phyloP scores from a whole-genome alignment of 768 basidiomycete genomes.

The Agrocybe pediades region DNA sequence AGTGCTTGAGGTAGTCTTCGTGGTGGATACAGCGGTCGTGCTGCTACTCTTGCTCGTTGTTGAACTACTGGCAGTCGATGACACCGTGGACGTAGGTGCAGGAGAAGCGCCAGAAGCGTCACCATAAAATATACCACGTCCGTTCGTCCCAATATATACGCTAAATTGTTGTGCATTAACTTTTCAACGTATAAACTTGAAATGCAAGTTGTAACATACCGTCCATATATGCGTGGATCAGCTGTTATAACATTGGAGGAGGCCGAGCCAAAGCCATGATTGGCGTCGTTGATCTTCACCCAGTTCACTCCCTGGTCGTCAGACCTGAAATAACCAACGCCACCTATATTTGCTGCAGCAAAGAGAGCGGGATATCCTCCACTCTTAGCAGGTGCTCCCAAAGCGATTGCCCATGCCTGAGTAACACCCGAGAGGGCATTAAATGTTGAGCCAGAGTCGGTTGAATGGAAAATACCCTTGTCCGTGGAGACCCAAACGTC shows the following conservation, averaged over 20 bases:
- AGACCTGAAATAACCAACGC: slow-evolving; percentile 54
- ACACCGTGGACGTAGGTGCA: slow-evolving; percentile 25
- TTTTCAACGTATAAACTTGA: no score
- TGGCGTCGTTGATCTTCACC: slow-evolving; percentile 59
- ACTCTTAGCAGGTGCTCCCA: slow-evolving; percentile 50
- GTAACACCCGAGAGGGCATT: slow-evolving; percentile 45
- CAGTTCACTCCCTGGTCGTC: slow-evolving; percentile 59
- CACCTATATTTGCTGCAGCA: slow-evolving; percentile 53
- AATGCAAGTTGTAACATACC: slow-evolving; percentile 33
- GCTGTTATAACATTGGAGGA: slow-evolving; percentile 48
- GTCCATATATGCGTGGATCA: slow-evolving; percentile 55
- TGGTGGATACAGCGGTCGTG: slow-evolving; percentile 18
- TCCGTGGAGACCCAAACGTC: slow-evolving; percentile 70
- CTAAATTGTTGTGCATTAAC: no score
- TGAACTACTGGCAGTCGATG: slow-evolving; percentile 22
- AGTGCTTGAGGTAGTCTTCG: slow-evolving; percentile 19
- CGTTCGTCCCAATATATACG: slow-evolving; percentile 64
- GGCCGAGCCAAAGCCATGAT: slow-evolving; percentile 58
- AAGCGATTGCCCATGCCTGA: slow-evolving; percentile 58
- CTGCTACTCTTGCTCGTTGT: slow-evolving; percentile 20
- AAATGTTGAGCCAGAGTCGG: slow-evolving; percentile 51
- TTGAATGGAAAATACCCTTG: slow-evolving; percentile 57
- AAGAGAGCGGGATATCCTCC: slow-evolving; percentile 58
- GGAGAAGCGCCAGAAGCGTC: slow-evolving; percentile 35
- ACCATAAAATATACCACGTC: slow-evolving; percentile 58